Conservation (phyloP, 1,139 yeast genomes). For the Wickerhamomyces sp. region DNA sequence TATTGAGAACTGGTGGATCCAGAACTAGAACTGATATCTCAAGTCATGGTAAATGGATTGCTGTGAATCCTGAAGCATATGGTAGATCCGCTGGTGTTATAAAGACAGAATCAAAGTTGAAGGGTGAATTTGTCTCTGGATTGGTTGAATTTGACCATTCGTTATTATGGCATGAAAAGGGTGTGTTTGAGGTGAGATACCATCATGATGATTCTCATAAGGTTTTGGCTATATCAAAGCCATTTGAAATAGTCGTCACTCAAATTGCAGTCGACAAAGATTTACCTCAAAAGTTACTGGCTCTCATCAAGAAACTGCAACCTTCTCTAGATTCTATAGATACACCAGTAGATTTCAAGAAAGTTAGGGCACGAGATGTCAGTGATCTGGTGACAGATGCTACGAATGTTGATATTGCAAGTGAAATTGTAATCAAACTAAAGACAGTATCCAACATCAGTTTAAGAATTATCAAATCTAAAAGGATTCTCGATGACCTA, state of each 20-base stretch:
- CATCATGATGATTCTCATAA: constrained; percentile 69
- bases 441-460: constrained; percentile 28
- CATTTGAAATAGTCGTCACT: constrained; percentile 58
- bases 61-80: constrained; percentile 35
- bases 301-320: constrained; percentile 21
- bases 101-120: constrained; percentile 20
- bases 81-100: constrained; percentile 17
- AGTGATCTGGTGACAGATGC: constrained; percentile 23
- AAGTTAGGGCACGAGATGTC: constrained; percentile 22
- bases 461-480: constrained; percentile 28
- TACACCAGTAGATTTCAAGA: constrained; percentile 20
- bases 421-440: constrained; percentile 28
- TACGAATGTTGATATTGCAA: constrained; percentile 30
- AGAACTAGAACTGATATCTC: constrained; percentile 56
- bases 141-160: constrained; percentile 46
- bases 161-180: constrained; percentile 61
- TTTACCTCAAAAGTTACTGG: constrained; percentile 16
- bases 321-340: constrained; percentile 15
- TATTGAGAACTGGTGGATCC: constrained; percentile 57
- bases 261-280: constrained; percentile 35
- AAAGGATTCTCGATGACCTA: constrained; percentile 26
- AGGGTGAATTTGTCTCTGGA: constrained; percentile 38
- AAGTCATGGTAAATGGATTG: constrained; percentile 70
- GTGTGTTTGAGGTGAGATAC: constrained; percentile 72
- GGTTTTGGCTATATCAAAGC: constrained; percentile 61